Conservation (phyloP, 2,329 filamentous ascomycete genomes). For the Cladosporium sp. region DNA sequence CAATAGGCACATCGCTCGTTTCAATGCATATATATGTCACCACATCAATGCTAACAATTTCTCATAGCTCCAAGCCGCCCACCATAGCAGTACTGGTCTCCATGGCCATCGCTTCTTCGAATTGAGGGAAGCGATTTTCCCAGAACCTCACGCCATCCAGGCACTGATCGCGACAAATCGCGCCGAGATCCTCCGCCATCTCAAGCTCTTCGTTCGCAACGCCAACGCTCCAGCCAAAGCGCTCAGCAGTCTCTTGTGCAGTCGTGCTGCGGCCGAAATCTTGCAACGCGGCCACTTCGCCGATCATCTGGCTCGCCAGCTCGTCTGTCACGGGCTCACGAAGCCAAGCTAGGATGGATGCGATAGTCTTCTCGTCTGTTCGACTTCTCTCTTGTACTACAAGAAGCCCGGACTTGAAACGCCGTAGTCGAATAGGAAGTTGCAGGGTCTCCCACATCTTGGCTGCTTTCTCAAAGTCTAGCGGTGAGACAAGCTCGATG, state of each 20-base stretch:
- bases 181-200: conserved; percentile 91
- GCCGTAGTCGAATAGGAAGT: conserved; percentile 80
- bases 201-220: conserved; percentile 94
- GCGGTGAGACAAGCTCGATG: conserved; percentile 88
- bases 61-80: conserved; percentile 1
- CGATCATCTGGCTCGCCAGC: conserved; percentile 59
- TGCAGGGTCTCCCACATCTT: conserved; percentile 83
- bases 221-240: conserved; percentile 95
- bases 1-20: not conserved
- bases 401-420: conserved; percentile 90
- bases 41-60: not conserved
- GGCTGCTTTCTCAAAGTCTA: conserved; percentile 88
- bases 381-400: conserved; percentile 87
- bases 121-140: conserved; percentile 62
- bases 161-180: conserved; percentile 85
- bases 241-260: conserved; percentile 82
- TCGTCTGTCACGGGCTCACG: conserved; percentile 48
- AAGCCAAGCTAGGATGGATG: conserved; percentile 74
- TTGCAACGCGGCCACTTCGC: conserved; percentile 61
- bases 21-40: not conserved
- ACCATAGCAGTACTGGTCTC: not conserved
- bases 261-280: conserved; percentile 81
- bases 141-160: conserved; percentile 91
- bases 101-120: not conserved
- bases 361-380: conserved; percentile 87